Evolutionary conservation across 495 filamentous ascomycete species (phyloP).

Genomic region (Penicillium desertorum): DNA sequence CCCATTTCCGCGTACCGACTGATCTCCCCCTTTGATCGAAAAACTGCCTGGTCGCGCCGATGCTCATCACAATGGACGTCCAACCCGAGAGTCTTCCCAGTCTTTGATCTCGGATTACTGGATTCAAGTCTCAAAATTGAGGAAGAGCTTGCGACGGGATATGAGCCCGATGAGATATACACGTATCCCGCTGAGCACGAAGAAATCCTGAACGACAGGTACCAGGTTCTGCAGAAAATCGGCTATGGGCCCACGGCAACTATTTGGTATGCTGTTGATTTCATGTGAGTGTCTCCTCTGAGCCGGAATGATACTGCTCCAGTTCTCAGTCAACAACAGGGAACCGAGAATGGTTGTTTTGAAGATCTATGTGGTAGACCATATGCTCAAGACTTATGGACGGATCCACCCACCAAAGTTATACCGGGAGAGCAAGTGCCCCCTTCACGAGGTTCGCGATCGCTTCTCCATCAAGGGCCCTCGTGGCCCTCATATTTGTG

Average conservation of each 20-base stretch:
- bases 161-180: neutral
- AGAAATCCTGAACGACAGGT: neutral
- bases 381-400: constrained; percentile 3
- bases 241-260: constrained; percentile 8
- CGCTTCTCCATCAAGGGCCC: neutral
- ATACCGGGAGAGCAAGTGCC: neutral
- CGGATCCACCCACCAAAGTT: neutral
- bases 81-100: constrained; percentile 7
- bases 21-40: neutral
- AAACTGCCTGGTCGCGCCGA: neutral
- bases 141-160: neutral
- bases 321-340: neutral
- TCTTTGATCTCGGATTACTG: neutral
- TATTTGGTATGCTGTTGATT: neutral
- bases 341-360: constrained; percentile 1
- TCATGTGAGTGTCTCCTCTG: neutral
- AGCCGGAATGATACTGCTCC: neutral
- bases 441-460: constrained; percentile 4
- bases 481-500: constrained; percentile 5
- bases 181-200: neutral
- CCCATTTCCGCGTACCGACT: neutral
- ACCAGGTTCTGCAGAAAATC: constrained; percentile 5
- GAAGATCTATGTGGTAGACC: constrained; percentile 11
- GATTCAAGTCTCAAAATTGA: neutral
- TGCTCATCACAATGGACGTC: constrained; percentile 8